Percentiles rank a stretch among this genome's conserved stretches.
Evolutionary conservation across 805 yeast genomes (phyloP).

Genomic region (Cyberlindnera galapagoensis): DNA sequence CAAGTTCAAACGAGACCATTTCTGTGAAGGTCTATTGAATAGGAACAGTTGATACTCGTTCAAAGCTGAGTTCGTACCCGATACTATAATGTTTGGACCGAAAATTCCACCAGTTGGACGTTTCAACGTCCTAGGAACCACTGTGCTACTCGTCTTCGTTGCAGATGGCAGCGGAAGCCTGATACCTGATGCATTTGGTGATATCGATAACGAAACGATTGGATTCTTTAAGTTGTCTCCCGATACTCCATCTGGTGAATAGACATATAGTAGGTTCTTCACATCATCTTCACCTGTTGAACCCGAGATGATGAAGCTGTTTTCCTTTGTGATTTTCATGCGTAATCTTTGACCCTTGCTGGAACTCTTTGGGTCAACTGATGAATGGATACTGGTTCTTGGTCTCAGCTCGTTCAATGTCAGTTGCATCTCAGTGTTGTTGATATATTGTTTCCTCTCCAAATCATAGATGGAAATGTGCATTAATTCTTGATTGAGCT

Average conservation of each 20-base stretch:
- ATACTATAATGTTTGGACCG: constrained; percentile 57
- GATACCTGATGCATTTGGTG: constrained; percentile 26
- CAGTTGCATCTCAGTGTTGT: constrained; percentile 15
- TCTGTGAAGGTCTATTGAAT: constrained; percentile 47
- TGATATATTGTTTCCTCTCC: constrained; percentile 27
- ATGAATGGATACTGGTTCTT: constrained; percentile 5
- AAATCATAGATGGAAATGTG: constrained; percentile 38
- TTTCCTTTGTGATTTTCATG: constrained; percentile 14
- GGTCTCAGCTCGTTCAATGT: constrained; percentile 18
- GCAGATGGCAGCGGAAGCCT: constrained; percentile 23
- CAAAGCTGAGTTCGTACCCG: constrained; percentile 49
- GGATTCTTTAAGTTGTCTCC: constrained; percentile 20
- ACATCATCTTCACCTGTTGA: constrained; percentile 7
- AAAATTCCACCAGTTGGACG: constrained; percentile 58
- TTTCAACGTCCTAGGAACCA: constrained; percentile 40
- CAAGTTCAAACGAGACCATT: constrained; percentile 59
- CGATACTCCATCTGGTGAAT: constrained; percentile 10
- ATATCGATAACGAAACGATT: constrained; percentile 27
- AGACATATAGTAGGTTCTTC: constrained; percentile 16
- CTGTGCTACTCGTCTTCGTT: constrained; percentile 13
- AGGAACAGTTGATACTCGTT: constrained; percentile 38
- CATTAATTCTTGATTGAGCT: constrained; percentile 25
- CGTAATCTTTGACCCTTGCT: constrained; percentile 6
- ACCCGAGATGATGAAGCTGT: constrained; percentile 17
- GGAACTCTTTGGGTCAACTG: constrained; percentile 10